Conservation (phyloP, 495 filamentous ascomycete species). For the Hypoxylon intermedium region DNA sequence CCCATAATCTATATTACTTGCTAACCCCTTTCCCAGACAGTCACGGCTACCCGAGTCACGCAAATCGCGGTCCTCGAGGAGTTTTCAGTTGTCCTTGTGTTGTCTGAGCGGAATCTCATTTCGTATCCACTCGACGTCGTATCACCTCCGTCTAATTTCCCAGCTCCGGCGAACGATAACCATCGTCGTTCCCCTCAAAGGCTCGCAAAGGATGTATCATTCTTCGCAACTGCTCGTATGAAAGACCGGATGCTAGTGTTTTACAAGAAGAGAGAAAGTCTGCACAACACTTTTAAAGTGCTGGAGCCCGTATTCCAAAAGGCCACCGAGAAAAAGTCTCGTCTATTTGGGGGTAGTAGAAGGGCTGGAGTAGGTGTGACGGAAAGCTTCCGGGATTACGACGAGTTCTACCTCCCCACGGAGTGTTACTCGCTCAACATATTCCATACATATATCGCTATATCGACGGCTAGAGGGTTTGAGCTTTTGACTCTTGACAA, state of each 20-base stretch:
- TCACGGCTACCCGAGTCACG: conserved; percentile 76
- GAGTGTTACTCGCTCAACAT: conserved; percentile 95
- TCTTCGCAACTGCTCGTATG: conserved; percentile 95
- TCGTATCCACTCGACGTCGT: conserved; percentile 94
- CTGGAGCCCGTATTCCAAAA: conserved; percentile 95
- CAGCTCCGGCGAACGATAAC: conserved; percentile 66
- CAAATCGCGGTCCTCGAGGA: conserved; percentile 96
- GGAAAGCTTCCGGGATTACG: conserved; percentile 96
- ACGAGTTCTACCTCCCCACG: conserved; percentile 98
- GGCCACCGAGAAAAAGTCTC: conserved; percentile 73
- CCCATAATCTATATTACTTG: conserved; percentile 1
- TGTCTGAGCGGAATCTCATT: conserved; percentile 88
- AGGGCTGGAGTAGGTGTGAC: conserved; percentile 69
- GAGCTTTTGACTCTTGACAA: conserved; percentile 97
- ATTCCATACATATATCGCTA: conserved; percentile 90
- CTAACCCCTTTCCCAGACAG: conserved; percentile 60
- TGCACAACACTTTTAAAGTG: conserved; percentile 93
- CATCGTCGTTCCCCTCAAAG: conserved; percentile 84
- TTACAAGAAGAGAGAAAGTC: conserved; percentile 93
- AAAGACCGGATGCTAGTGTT: conserved; percentile 94
- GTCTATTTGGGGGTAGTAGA: conserved; percentile 66
- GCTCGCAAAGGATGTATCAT: conserved; percentile 90
- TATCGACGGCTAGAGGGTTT: conserved; percentile 89
- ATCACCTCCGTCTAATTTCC: conserved; percentile 72
- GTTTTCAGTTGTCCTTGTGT: conserved; percentile 87